A percentile compares a stretch with the other conserved stretches of the same genome.
phyloP scores from a whole-genome alignment of 2,329 filamentous ascomycete species.

The Sphaerulina populicola region DNA sequence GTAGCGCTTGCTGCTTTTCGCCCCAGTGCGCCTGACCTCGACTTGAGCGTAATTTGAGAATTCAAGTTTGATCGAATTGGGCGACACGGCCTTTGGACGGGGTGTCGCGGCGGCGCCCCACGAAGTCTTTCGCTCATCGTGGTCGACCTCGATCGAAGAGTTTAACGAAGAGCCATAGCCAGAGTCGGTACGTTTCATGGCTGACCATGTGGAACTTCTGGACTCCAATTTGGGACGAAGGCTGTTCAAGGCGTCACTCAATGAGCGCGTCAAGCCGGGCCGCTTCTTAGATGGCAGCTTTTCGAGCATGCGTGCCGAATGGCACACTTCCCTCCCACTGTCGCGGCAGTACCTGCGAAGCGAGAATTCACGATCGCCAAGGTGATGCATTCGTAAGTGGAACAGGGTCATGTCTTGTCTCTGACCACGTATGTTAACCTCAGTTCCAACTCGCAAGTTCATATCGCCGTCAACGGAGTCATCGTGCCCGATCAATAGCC shows the following conservation, averaged over 20 bases:
- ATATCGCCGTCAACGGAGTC: slow-evolving; percentile 92
- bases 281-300: slow-evolving; percentile 44
- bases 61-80: slow-evolving; percentile 75
- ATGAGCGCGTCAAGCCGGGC: slow-evolving; percentile 49
- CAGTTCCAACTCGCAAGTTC: slow-evolving; percentile 84
- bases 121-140: slow-evolving; percentile 45
- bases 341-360: slow-evolving; percentile 85
- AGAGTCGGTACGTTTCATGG: slow-evolving; percentile 51
- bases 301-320: slow-evolving; percentile 63
- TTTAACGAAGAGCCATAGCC: slow-evolving; percentile 45
- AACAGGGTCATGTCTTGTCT: slow-evolving; percentile 63
- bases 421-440: slow-evolving; percentile 52
- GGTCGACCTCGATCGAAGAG: slow-evolving; percentile 33
- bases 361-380: slow-evolving; percentile 79
- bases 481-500: slow-evolving; percentile 78
- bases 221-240: slow-evolving; percentile 50
- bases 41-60: slow-evolving; percentile 97
- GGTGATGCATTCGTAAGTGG: slow-evolving; percentile 88
- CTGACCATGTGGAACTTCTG: slow-evolving; percentile 34
- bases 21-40: slow-evolving; percentile 63
- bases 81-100: slow-evolving; percentile 5
- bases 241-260: slow-evolving; percentile 51
- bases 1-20: slow-evolving; percentile 64
- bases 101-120: slow-evolving; percentile 7
- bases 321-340: slow-evolving; percentile 87